Evolutionary conservation across 164 flowering plant species (phyloP), one percentile per base, ranked within the genome.

Genomic region (Chimonanthus salicifolius): DNA sequence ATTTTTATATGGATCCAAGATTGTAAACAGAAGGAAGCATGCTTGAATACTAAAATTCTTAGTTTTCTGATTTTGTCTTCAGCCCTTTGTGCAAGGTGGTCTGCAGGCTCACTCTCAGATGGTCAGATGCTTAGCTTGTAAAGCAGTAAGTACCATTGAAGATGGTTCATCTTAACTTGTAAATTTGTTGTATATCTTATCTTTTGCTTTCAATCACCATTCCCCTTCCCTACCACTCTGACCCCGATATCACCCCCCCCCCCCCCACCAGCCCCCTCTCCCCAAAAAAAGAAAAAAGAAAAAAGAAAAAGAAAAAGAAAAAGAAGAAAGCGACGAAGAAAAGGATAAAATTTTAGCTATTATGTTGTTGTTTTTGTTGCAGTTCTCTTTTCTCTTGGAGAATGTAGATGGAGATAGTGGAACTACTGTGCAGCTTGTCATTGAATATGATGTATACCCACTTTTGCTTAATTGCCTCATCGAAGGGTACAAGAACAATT

Each of bases 21-120:
- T 54, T 54, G 58, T 54, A 69, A 47, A 49, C 58, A 49, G 49
- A 63, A 33, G 33, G 33, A 33, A 33, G 33, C 33, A 33, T 33
- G 33, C 33, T 33, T 33, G 33, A 33, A 33, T 33, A 33, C 33
- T 33, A 33, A 33, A 44, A 74, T 63, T 63, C 4, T 20, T 62
- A 20, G 68, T 62, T 49, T 74, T 16, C 49, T 70, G 33, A 72
- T 43, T 78, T 67, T 49, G 4, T 33, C 5, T 74, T 74, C 90
- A 94, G 99, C 76, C 91, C 68, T 91, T 91, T 71, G 80, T 92
- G 58, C 87, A 82, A 69, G 89, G 87, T 74, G 97, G 99, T 73
- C 82, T 94, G 18, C 76, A 58, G 73, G 92, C 97, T 45, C 88
- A 87, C 50, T 94, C 99, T 79, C 88, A 86, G 71, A 51, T 48